phyloP scores from a whole-genome alignment of 2,329 filamentous ascomycete species.

The Incumbomyces delicatus region DNA sequence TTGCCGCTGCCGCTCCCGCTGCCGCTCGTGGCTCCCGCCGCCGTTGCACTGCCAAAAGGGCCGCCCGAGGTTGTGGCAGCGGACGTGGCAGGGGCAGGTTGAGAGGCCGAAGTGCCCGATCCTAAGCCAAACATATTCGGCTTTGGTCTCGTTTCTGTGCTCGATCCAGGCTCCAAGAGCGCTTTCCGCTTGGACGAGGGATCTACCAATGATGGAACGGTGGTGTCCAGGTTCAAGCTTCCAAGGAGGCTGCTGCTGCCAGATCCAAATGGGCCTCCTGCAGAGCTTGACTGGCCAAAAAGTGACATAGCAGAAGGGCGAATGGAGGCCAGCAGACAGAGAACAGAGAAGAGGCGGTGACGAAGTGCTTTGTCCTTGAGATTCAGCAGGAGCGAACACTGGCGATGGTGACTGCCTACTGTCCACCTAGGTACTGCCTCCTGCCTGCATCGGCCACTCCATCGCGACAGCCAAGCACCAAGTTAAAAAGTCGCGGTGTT shows the following conservation, averaged over 20 bases:
- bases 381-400: background rate
- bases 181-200: conserved; percentile 19
- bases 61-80: conserved; percentile 10
- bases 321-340: background rate
- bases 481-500: conserved; percentile 3
- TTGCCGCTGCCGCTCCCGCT: too few species aligned
- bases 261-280: conserved; percentile 1
- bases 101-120: conserved; percentile 10
- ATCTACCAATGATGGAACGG: conserved; percentile 9
- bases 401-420: too few species aligned
- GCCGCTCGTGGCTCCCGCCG: background rate
- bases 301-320: conserved; percentile 12
- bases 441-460: background rate
- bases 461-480: background rate
- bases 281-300: conserved; percentile 13
- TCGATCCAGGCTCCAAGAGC: conserved; percentile 17
- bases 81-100: conserved; percentile 8
- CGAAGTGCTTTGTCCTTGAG: too few species aligned
- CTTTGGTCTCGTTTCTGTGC: conserved; percentile 10
- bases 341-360: background rate
- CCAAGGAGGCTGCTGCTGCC: conserved; percentile 11
- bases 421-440: too few species aligned
- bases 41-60: background rate
- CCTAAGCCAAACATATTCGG: background rate
- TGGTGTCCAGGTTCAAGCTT: conserved; percentile 16